Evolutionary conservation across 768 basidiomycete genomes (phyloP).

Genomic region (Auriscalpium vulgare): DNA sequence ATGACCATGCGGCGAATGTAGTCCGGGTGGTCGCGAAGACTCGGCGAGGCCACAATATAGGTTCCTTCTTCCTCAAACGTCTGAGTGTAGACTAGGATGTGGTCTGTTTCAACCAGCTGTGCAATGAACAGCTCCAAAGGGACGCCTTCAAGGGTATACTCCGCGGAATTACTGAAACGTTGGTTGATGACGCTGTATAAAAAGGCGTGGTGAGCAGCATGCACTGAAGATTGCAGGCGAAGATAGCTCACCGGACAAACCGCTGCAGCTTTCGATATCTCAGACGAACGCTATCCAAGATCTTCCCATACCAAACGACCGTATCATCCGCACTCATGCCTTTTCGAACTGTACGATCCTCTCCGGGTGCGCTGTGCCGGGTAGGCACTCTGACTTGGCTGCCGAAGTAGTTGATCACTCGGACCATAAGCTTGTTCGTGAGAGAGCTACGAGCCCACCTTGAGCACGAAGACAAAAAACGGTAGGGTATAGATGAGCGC

Average conservation of each 20-base stretch:
- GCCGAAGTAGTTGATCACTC: constrained; percentile 91
- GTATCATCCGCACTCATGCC: constrained; percentile 79
- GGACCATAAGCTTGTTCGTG: constrained; percentile 87
- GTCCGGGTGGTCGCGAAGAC: constrained; percentile 69
- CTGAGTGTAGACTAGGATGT: constrained; percentile 90
- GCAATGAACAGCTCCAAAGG: constrained; percentile 75
- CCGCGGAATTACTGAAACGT: constrained; percentile 89
- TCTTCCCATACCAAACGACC: constrained; percentile 84
- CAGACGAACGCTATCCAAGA: constrained; percentile 85
- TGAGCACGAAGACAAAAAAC: not conserved
- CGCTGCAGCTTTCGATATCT: constrained; percentile 92
- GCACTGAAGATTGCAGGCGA: not conserved
- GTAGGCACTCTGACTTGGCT: constrained; percentile 79
- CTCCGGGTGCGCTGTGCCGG: constrained; percentile 12
- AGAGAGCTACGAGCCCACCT: constrained; percentile 61
- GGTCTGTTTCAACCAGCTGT: constrained; percentile 73
- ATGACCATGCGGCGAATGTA: constrained; percentile 72
- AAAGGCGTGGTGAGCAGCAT: not conserved
- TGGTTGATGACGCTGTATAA: constrained; percentile 65
- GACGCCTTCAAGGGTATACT: constrained; percentile 73
- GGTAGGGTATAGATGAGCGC: constrained; percentile 17
- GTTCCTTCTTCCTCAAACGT: constrained; percentile 79
- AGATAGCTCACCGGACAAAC: constrained; percentile 63
- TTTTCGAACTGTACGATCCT: constrained; percentile 13
- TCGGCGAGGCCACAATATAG: constrained; percentile 79